Base-by-base conservation (phyloP, 495 filamentous ascomycete genomes). In the Cryomyces minteri region DNA sequence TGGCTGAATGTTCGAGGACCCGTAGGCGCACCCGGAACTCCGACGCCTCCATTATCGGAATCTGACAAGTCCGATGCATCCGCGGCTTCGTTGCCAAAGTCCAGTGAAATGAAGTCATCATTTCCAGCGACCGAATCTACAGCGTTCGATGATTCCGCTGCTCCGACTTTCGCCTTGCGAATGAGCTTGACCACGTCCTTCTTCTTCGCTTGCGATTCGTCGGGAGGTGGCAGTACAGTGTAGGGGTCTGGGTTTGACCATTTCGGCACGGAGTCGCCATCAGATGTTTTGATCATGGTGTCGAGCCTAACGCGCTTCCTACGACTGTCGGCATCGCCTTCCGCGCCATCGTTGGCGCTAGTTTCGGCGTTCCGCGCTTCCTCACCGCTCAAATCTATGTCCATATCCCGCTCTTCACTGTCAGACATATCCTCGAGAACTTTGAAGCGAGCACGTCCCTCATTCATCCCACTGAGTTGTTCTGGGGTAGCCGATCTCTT, bases 231-330 rank as follows among this genome's bases (percentile, higher is more conserved):
- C 6, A 90, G 64, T 4, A 68, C 79, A 4, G 82, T 90, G 62
- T 94, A 95, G 0, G 85, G 84, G 60, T 95, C 87, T 4, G 87
- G 85, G 53, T 95, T 95, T 1, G 84, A 93, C 87, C 87, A 95
- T 59, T 78, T 82, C 0, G 85, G 85, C 4, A 51, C 52, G 9
- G 59, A 60, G 49, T 67, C 52, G 39, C 67, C 68, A 29, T 68
- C 61, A 7, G 59, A 46, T 6, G 60, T 51, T 38, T 56, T 52
- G 9, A 42, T 30, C 28, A 38, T 10, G 30, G 11, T 43, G 3
- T 43, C 48, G 6, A 51, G 51, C 5, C 52, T 37, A 5, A 47
- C 43, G 14, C 52, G 49, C 43, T 60, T 61, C 50, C 54, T 60
- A 12, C 39, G 51, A 9, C 58, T 54, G 9, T 61, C 48, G n/a